phyloP scores from a whole-genome alignment of 2,329 filamentous ascomycete genomes.

The Verruconis gallopava region DNA sequence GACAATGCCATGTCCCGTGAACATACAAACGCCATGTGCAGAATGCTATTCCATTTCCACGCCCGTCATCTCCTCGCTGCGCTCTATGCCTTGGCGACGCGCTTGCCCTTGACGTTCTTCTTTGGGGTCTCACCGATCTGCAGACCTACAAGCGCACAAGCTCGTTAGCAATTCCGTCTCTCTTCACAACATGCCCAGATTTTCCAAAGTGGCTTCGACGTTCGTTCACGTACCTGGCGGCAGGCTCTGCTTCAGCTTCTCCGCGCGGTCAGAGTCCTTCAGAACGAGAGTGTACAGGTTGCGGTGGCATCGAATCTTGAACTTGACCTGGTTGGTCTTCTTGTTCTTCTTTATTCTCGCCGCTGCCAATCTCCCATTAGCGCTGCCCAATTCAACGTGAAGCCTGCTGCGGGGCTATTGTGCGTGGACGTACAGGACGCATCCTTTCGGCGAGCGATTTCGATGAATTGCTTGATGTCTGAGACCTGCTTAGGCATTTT shows the following conservation, averaged over 20 bases:
- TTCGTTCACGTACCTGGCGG: constrained; percentile 65
- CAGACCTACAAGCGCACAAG: constrained; percentile 34
- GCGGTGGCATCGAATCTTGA: constrained; percentile 98
- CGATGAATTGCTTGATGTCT: constrained; percentile 99
- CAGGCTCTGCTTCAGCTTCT: constrained; percentile 99
- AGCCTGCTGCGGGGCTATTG: neutral
- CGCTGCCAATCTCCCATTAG: constrained; percentile 21
- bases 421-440: constrained; percentile 72
- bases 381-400: neutral
- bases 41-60: neutral
- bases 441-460: constrained; percentile 99
- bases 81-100: constrained; percentile 12
- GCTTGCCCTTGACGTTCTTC: constrained; percentile 49
- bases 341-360: constrained; percentile 71
- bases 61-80: neutral
- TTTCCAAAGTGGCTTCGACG: neutral
- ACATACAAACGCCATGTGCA: neutral
- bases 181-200: too few species aligned
- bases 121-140: constrained; percentile 47
- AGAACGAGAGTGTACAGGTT: constrained; percentile 97
- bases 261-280: constrained; percentile 98
- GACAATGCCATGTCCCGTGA: neutral
- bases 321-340: constrained; percentile 89
- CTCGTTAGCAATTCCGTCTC: constrained; percentile 4
- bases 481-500: constrained; percentile 98